A percentile compares a stretch with the other conserved stretches of the same genome.
These are phyloP conservation scores for Coprinopsis cinerea DNA, from an alignment of 768 basidiomycete genomes.

Conservation along the genomic window DNA sequence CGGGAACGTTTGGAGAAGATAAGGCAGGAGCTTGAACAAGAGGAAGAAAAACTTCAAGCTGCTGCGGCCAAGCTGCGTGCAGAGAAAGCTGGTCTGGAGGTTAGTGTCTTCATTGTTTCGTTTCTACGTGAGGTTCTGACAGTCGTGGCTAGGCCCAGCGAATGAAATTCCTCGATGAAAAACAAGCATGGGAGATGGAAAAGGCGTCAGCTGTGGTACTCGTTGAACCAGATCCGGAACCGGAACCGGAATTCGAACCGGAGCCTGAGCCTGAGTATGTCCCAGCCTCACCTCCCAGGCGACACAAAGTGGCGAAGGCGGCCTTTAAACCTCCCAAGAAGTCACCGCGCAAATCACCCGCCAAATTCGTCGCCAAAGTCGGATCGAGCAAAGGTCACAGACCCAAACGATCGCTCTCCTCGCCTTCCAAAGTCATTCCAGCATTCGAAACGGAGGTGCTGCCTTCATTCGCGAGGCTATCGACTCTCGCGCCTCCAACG, in stretches of 20 bases:
- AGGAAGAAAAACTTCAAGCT: slow-evolving; percentile 60
- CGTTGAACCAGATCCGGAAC: too few relatives aligned
- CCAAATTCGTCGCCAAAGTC: not conserved
- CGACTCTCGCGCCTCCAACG: slow-evolving; percentile 31
- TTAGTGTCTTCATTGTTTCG: not conserved
- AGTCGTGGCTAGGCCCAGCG: slow-evolving; percentile 52
- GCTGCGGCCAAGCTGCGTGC: slow-evolving; percentile 54
- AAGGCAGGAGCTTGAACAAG: slow-evolving; percentile 54
- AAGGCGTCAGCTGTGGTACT: slow-evolving; percentile 55
- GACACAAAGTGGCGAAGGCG: slow-evolving; percentile 9
- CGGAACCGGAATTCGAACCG: too few relatives aligned
- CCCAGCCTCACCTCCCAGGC: slow-evolving; percentile 15
- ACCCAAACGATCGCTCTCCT: slow-evolving; percentile 6
- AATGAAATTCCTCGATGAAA: slow-evolving; percentile 58
- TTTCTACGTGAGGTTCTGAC: too few relatives aligned
- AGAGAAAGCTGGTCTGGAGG: too few relatives aligned
- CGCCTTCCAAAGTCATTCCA: slow-evolving; percentile 31
- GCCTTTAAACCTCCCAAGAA: slow-evolving; percentile 14
- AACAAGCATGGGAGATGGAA: slow-evolving; percentile 65
- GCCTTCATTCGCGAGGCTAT: slow-evolving; percentile 30
- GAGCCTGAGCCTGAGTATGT: slow-evolving; percentile 37
- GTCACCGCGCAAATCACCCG: slow-evolving; percentile 22
- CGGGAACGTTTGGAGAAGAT: slow-evolving; percentile 47
- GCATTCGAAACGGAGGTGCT: slow-evolving; percentile 39
- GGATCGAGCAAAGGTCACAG: not conserved